Percentiles rank a stretch among this genome's conserved stretches.
phyloP scores from a whole-genome alignment of 78 protist species.

The Dictyostelium citrinum region DNA sequence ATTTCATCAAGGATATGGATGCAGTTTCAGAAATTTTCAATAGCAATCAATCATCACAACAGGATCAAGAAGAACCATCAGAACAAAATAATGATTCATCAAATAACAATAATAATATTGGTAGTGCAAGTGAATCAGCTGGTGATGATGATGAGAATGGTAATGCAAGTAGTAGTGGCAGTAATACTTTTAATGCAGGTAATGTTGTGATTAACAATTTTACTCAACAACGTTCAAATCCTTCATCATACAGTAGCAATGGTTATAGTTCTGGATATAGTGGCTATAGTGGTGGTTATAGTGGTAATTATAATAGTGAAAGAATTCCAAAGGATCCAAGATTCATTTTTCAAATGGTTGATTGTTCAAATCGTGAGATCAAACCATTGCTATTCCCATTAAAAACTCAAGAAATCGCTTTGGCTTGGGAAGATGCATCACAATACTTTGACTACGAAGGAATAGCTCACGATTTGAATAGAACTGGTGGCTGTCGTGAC shows the following conservation, averaged over 20 bases:
- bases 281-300: background rate
- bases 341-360: slow-evolving; percentile 51
- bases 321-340: slow-evolving; percentile 42
- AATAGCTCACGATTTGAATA: background rate
- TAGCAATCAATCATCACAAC: background rate
- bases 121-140: background rate
- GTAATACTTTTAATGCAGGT: background rate
- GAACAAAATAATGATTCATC: background rate
- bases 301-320: background rate
- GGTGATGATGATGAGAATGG: background rate
- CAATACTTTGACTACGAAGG: background rate
- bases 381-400: background rate
- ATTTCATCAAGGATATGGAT: background rate
- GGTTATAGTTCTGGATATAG: background rate
- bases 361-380: background rate
- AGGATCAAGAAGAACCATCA: background rate
- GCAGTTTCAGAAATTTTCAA: background rate
- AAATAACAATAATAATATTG: background rate
- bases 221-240: background rate
- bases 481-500: background rate
- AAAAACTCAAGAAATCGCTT: background rate
- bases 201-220: background rate
- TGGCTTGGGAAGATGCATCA: slow-evolving; percentile 37
- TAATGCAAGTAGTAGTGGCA: background rate
- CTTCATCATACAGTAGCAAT: background rate